Base-by-base conservation (phyloP, 352 stramenopile species). In the Phytophthora sp. region DNA sequence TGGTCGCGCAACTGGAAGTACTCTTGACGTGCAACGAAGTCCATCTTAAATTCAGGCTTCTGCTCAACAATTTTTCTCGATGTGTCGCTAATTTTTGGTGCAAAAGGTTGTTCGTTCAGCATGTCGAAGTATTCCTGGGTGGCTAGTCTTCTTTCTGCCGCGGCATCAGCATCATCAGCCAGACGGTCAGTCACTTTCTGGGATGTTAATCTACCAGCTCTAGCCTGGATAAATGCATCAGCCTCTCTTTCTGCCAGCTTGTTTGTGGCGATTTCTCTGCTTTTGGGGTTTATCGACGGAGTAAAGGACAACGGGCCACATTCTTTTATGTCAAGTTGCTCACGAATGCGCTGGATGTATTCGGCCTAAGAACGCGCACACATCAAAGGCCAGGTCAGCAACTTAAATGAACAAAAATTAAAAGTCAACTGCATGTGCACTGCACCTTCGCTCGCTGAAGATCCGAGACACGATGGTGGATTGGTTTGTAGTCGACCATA, bases 121-220 rank as follows among this genome's bases (percentile, higher is more conserved):
- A 84, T 76, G 21, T 88, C 80, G 21, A 89, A 90, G 41, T 90
- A 89, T 37, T 89, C 82, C 57, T 93, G 81, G 12, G 87, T 79
- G 3, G 81, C 79, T 3, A 81, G 20, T 27, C 71, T 67, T 54
- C 84, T 82, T 39, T 90, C 80, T 0, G 66, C 31, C 8, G 76
- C 38, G 4, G 61, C 56, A 35, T 86, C 70, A 8, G 84, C 82
- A 17, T 93, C 80, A 24, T 80, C 55, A 12, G 66, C 64, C 2
- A 93, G 71, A 18, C 84, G 72, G 2, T 89, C 63, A 0, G 82
- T 91, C 9, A 93, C 84, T 10, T 66, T 55, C 9, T 63, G 51
- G 41, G 15, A 32, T 60, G 60, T 58, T 20, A 41, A 3, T 18
- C 58, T 21, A 50, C 18, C 24, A 44, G 18, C n/a, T 12, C 23